Percentiles rank a stretch among this genome's conserved stretches.
Evolutionary conservation across 78 protist genomes (phyloP).

Genomic region (Dictyostelium capitatum): DNA sequence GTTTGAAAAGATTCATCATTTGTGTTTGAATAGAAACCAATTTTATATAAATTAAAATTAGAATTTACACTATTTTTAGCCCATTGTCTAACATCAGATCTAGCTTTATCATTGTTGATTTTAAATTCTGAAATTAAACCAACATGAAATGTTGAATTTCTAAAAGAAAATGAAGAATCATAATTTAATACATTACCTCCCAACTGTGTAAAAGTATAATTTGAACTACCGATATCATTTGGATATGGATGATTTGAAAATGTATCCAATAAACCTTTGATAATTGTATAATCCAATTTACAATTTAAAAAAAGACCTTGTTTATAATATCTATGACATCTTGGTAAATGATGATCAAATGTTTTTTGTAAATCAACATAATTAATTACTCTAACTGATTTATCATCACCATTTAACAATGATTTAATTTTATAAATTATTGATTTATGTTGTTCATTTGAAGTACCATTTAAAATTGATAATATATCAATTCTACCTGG

Average conservation of each 20-base stretch:
- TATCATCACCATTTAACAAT: background rate
- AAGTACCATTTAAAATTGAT: background rate
- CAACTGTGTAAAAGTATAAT: background rate
- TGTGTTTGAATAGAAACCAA: background rate
- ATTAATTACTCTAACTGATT: background rate
- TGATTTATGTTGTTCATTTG: background rate
- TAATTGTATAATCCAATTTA: background rate
- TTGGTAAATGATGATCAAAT: background rate
- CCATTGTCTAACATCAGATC: background rate
- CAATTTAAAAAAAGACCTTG: background rate
- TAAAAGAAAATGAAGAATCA: background rate
- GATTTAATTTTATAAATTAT: background rate
- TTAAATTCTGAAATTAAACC: background rate
- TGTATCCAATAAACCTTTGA: background rate
- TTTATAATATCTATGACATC: background rate
- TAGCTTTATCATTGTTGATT: background rate
- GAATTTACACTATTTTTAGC: background rate
- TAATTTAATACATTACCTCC: background rate
- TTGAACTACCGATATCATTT: background rate
- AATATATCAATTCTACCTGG: background rate
- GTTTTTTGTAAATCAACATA: background rate
- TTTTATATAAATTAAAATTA: background rate
- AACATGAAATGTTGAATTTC: background rate
- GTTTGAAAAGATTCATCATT: background rate
- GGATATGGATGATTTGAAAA: conserved; percentile 12